Base-by-base conservation (phyloP, 495 filamentous ascomycete species). In the Coniosporium apollinis region DNA sequence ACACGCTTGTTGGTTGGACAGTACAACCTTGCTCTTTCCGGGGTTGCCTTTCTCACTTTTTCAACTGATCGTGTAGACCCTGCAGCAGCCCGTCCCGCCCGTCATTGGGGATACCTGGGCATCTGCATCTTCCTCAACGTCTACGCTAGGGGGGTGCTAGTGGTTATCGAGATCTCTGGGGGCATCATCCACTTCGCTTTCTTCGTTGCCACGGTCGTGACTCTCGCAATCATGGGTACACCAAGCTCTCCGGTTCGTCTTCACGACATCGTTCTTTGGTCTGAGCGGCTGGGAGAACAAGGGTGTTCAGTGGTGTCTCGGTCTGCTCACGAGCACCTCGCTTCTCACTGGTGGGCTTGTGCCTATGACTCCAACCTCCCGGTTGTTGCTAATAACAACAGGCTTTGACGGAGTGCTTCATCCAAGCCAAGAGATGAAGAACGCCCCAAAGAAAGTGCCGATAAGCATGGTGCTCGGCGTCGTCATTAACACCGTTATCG, bases 181-280 rank as follows among this genome's bases (percentile, higher is more conserved):
- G 41, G 30, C 10, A 37, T 50, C 22, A 36, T 34, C 17, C 47
- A 50, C 29, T 28, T 50, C 2, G 33, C 43, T 8, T 46, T 44
- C 30, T 50, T 50, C 37, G 34, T 50, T 29, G 41, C 35, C 20
- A 41, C 28, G 19, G 38, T 47, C 25, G 33, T 47, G 28, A 39
- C 41, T 11, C 22, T 50, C 8, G 35, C 28, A 2, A 38, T 42
- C 2, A 19, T 47, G 2, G 47, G 41, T 10, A n/a, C 35, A 18
- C 19, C 24, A 28, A 47, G 47, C 28, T 31, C 42, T n/a, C n/a
- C n/a, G n/a, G n/a, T n/a, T n/a, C n/a, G 38, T 36, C 14, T 41
- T 41, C 38, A 28, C 19, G 14, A 31, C 28, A 4, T 30, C 37
- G 17, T 39, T 30, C 37, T 30, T 8, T 16, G 37, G 37, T 6